Evolutionary conservation across 371 early-diverging fungal species (phyloP).

Genomic region (Lichtheimia ornata): DNA sequence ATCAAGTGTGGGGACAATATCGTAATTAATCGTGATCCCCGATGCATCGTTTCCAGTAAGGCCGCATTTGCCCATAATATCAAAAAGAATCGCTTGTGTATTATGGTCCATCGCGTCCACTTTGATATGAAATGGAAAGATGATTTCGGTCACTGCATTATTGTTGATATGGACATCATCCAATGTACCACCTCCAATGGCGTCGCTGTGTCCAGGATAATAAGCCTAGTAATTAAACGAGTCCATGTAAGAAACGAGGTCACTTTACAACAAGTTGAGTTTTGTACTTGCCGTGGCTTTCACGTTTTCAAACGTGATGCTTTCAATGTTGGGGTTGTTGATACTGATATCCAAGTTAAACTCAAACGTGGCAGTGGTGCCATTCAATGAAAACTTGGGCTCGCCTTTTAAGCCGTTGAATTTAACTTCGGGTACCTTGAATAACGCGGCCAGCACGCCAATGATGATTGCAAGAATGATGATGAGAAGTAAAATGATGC

Average conservation of each 20-base stretch:
- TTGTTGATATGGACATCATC: constrained; percentile 44
- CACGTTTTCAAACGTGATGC: constrained; percentile 55
- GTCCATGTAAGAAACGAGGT: not conserved
- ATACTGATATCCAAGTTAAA: constrained; percentile 45
- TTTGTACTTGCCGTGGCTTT: constrained; percentile 55
- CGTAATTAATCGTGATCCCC: constrained; percentile 48
- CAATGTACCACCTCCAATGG: constrained; percentile 53
- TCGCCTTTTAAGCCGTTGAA: constrained; percentile 36
- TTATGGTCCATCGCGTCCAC: constrained; percentile 32
- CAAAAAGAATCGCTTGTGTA: constrained; percentile 43
- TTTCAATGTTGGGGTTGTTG: constrained; percentile 55
- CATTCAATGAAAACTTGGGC: constrained; percentile 28
- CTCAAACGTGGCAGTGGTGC: constrained; percentile 23
- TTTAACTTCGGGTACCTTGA: constrained; percentile 41
- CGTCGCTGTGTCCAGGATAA: constrained; percentile 46
- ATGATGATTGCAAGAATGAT: constrained; percentile 37
- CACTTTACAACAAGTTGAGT: too few species aligned
- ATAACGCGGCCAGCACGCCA: constrained; percentile 46
- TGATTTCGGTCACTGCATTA: constrained; percentile 39
- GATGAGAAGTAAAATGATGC: constrained; percentile 39
- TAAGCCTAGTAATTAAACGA: constrained; percentile 45
- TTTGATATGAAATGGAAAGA: constrained; percentile 47
- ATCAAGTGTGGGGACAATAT: constrained; percentile 26
- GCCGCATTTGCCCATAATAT: constrained; percentile 54
- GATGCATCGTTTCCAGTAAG: constrained; percentile 16